Conservation (phyloP, 768 basidiomycete genomes). For the Phaffia tasmanica region DNA sequence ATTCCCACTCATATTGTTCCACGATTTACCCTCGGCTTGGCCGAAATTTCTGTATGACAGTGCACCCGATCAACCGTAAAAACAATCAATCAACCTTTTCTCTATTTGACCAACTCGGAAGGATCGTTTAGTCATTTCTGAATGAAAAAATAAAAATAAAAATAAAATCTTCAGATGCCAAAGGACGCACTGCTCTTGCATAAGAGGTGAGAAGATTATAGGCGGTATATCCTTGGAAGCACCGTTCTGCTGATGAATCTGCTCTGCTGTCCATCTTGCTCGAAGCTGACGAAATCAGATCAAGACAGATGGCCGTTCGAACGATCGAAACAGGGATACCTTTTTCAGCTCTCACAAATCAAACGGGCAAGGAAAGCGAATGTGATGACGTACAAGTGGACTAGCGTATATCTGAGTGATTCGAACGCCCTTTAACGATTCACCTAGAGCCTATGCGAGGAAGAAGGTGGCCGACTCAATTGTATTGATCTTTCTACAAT, state of each 20-base stretch:
- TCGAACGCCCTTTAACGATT: constrained; percentile 43
- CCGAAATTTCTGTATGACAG: constrained; percentile 43
- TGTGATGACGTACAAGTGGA: constrained; percentile 51
- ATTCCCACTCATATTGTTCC: constrained; percentile 32
- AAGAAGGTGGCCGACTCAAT: constrained; percentile 27
- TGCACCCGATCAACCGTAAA: neutral
- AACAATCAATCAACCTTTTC: neutral
- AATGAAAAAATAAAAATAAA: too few species aligned
- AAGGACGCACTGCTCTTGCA: constrained; percentile 50
- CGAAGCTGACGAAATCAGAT: constrained; percentile 11
- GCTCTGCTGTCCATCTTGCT: constrained; percentile 27
- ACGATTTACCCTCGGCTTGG: constrained; percentile 54
- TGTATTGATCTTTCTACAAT: neutral
- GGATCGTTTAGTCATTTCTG: too few species aligned
- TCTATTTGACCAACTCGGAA: too few species aligned
- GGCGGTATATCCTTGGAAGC: constrained; percentile 41
- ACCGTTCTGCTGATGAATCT: constrained; percentile 42
- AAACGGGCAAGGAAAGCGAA: constrained; percentile 44
- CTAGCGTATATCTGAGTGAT: constrained; percentile 57
- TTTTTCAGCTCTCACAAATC: neutral
- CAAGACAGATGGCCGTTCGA: neutral
- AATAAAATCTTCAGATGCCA: too few species aligned
- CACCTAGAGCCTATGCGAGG: constrained; percentile 58
- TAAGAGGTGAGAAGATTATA: constrained; percentile 44
- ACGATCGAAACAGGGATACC: neutral